These are phyloP conservation scores for Trypanosoma scelopori DNA, from an alignment of 208 protist genomes.

Conservation along the genomic window DNA sequence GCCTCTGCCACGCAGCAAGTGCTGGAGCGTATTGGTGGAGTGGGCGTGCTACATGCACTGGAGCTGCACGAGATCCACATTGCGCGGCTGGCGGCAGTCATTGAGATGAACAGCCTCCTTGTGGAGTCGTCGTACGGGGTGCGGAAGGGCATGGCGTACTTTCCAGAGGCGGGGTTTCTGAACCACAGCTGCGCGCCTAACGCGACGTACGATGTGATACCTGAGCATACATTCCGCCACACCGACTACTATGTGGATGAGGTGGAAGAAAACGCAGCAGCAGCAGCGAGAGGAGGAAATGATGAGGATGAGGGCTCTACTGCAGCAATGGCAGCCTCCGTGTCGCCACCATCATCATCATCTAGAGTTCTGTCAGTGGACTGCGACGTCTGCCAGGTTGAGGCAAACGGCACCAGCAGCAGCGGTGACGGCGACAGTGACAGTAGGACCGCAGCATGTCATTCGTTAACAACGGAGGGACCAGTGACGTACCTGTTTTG, in stretches of 20 bases:
- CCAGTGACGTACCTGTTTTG: slow-evolving; percentile 85
- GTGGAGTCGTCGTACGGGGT: slow-evolving; percentile 82
- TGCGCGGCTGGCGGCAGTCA: slow-evolving; percentile 73
- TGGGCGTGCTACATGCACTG: slow-evolving; percentile 50
- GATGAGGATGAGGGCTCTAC: background rate
- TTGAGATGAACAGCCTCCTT: slow-evolving; percentile 88
- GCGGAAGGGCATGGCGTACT: slow-evolving; percentile 89
- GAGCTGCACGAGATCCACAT: slow-evolving; percentile 85
- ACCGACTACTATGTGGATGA: slow-evolving; percentile 82
- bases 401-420: background rate
- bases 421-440: too few species aligned
- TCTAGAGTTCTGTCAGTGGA: background rate
- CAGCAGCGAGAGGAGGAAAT: background rate
- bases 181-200: slow-evolving; percentile 90
- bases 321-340: background rate
- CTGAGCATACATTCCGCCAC: slow-evolving; percentile 70
- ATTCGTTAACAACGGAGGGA: slow-evolving; percentile 41
- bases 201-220: slow-evolving; percentile 82
- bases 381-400: background rate
- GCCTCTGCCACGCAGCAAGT: slow-evolving; percentile 55
- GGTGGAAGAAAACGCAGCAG: slow-evolving; percentile 1
- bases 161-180: slow-evolving; percentile 82
- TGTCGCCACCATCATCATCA: background rate
- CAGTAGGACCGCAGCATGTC: background rate
- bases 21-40: slow-evolving; percentile 65